These are phyloP conservation scores for Dryadomyces quercivorus DNA, from an alignment of 2,329 filamentous ascomycete species.

Conservation along the genomic window DNA sequence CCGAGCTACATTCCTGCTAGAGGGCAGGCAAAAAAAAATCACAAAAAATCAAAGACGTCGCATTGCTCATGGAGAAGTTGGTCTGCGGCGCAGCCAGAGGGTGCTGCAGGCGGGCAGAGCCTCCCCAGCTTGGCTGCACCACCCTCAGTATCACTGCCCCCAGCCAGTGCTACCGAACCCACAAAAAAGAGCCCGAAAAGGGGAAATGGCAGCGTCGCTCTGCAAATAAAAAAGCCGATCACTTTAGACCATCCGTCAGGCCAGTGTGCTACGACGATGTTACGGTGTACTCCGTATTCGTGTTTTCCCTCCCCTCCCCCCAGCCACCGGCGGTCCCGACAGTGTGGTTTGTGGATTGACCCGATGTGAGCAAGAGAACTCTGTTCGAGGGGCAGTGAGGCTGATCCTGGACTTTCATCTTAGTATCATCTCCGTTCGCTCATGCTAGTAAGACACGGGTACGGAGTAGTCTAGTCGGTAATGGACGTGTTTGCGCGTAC, in stretches of 20 bases:
- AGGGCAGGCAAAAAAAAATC: no score
- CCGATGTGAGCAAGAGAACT: background rate
- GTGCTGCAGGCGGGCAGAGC: background rate
- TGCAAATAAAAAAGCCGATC: background rate
- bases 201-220: no score
- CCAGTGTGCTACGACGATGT: background rate
- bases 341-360: conserved; percentile 5
- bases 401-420: background rate
- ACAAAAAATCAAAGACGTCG: no score
- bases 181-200: background rate
- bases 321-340: conserved; percentile 5
- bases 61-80: no score
- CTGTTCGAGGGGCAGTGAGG: background rate
- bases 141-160: background rate
- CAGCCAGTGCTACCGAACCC: background rate
- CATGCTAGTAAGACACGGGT: no score
- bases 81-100: no score
- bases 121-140: background rate
- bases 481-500: no score
- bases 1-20: no score
- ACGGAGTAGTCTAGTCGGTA: no score
- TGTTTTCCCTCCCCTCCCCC: background rate
- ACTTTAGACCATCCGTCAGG: background rate
- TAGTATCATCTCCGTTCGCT: no score
- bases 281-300: background rate